Conservation (phyloP, 2,329 filamentous ascomycete species). For the Periglandula ipomoeae region DNA sequence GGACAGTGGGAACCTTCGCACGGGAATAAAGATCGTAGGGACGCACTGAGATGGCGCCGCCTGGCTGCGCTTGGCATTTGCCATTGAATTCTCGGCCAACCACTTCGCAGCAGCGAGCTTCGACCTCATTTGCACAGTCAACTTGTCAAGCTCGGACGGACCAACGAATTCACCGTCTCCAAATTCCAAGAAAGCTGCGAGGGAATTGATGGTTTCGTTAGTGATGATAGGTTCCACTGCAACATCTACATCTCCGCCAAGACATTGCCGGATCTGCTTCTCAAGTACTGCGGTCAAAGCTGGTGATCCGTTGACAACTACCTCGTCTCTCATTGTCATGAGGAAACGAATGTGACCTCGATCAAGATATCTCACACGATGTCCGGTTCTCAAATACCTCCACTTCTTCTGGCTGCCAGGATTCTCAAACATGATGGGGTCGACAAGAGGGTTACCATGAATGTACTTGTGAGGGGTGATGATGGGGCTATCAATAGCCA, state of each 20-base stretch:
- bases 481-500: slow-evolving; percentile 46
- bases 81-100: slow-evolving; percentile 32
- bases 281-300: slow-evolving; percentile 38
- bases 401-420: slow-evolving; percentile 17
- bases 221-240: slow-evolving; percentile 39
- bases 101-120: slow-evolving; percentile 34
- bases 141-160: slow-evolving; percentile 26
- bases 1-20: slow-evolving; percentile 38
- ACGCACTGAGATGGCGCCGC: slow-evolving; percentile 31
- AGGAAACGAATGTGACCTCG: slow-evolving; percentile 40
- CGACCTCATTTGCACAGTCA: slow-evolving; percentile 32
- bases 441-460: slow-evolving; percentile 17
- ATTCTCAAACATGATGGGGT: slow-evolving; percentile 15
- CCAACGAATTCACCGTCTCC: slow-evolving; percentile 29
- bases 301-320: slow-evolving; percentile 27
- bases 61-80: slow-evolving; percentile 13
- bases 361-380: slow-evolving; percentile 39
- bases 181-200: slow-evolving; percentile 42
- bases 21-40: slow-evolving; percentile 39
- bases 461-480: slow-evolving; percentile 27
- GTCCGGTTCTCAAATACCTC: slow-evolving; percentile 40
- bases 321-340: slow-evolving; percentile 32
- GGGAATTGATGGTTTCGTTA: slow-evolving; percentile 29
- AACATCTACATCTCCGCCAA: slow-evolving; percentile 38
- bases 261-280: slow-evolving; percentile 34